Evolutionary conservation across 1,139 yeast species (phyloP).

Genomic region (Saccharomyces hybrid): DNA sequence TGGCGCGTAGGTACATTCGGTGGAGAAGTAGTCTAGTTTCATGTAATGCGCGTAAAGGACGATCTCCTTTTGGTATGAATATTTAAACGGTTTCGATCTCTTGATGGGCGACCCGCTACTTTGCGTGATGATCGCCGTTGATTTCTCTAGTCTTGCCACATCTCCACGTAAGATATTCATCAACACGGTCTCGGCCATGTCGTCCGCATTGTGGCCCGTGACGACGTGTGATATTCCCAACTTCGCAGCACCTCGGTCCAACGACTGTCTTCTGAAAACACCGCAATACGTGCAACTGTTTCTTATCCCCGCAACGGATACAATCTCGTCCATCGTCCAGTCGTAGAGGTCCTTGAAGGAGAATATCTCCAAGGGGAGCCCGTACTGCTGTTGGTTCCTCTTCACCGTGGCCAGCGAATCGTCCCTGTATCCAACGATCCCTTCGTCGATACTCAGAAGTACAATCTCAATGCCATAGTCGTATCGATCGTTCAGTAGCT

Average conservation of each 20-base stretch:
- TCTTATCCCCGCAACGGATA: conserved; percentile 86
- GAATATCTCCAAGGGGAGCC: conserved; percentile 80
- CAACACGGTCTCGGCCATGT: conserved; percentile 95
- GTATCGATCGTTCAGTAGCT: conserved; percentile 79
- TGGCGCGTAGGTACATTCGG: conserved; percentile 97
- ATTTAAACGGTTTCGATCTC: conserved; percentile 92
- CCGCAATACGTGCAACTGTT: conserved; percentile 98
- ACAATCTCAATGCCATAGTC: conserved; percentile 79
- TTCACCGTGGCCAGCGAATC: conserved; percentile 95
- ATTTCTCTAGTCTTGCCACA: conserved; percentile 80
- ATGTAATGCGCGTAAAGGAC: conserved; percentile 96
- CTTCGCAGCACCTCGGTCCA: conserved; percentile 93
- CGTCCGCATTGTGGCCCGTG: conserved; percentile 98
- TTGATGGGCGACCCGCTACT: conserved; percentile 73
- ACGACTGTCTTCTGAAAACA: conserved; percentile 89
- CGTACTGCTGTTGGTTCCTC: conserved; percentile 81
- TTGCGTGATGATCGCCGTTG: conserved; percentile 82
- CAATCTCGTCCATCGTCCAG: conserved; percentile 99
- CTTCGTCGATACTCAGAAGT: conserved; percentile 86
- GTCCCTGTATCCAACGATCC: conserved; percentile 93
- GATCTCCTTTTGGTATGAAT: conserved; percentile 93
- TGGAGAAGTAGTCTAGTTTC: conserved; percentile 88
- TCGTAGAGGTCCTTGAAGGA: conserved; percentile 81
- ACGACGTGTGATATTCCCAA: conserved; percentile 83
- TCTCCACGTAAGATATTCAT: conserved; percentile 97